Percentiles rank a stretch among this genome's conserved stretches.
Evolutionary conservation across 2,329 filamentous ascomycete species (phyloP).

Genomic region (Penicillium fuscoglaucum): DNA sequence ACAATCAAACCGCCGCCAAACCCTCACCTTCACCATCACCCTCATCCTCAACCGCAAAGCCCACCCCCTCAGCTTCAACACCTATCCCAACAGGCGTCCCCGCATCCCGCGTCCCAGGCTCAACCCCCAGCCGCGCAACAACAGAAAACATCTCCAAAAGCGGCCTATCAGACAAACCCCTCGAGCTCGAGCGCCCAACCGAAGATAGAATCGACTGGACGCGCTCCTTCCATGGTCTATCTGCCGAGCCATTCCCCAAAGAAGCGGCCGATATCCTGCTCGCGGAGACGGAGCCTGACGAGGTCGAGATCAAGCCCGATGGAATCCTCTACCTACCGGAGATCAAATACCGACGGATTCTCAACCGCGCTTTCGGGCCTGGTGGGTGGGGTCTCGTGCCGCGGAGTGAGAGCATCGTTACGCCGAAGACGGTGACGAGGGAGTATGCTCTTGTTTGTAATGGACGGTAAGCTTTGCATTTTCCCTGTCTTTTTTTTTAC

Average conservation of each 20-base stretch:
- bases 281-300: slow-evolving; percentile 64
- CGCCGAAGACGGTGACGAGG: slow-evolving; percentile 75
- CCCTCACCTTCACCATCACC: slow-evolving; percentile 11
- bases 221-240: slow-evolving; percentile 78
- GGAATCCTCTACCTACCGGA: slow-evolving; percentile 95
- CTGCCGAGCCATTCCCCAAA: slow-evolving; percentile 66
- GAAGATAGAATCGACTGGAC: slow-evolving; percentile 72
- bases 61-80: slow-evolving; percentile 11
- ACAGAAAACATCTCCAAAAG: slow-evolving; percentile 42
- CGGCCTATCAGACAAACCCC: slow-evolving; percentile 39
- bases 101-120: slow-evolving; percentile 20
- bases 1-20: slow-evolving; percentile 12
- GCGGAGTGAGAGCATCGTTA: slow-evolving; percentile 78
- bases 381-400: slow-evolving; percentile 95
- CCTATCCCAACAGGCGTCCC: slow-evolving; percentile 14
- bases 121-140: slow-evolving; percentile 32
- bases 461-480: slow-evolving; percentile 63
- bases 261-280: slow-evolving; percentile 70
- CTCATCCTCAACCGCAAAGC: neutral
- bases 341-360: slow-evolving; percentile 91
- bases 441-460: slow-evolving; percentile 91
- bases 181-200: slow-evolving; percentile 29
- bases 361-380: slow-evolving; percentile 89
- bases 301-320: slow-evolving; percentile 97
- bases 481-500: neutral